phyloP scores from a whole-genome alignment of 2,329 filamentous ascomycete genomes.

The Trichoderma sp. region DNA sequence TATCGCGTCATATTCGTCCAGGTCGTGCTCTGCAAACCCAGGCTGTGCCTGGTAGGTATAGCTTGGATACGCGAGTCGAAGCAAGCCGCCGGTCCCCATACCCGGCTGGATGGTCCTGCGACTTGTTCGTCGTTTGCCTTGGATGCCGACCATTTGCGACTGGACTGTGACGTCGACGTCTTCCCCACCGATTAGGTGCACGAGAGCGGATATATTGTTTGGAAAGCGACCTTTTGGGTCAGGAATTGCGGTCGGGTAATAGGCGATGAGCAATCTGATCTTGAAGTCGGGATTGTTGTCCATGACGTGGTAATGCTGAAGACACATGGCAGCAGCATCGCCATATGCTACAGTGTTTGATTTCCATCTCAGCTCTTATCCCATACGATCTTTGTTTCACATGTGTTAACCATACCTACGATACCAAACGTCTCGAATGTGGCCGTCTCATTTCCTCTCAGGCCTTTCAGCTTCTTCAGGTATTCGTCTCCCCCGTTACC shows the following conservation, averaged over 20 bases:
- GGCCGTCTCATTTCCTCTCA: conserved; percentile 41
- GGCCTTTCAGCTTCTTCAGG: conserved; percentile 38
- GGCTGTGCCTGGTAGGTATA: conserved; percentile 53
- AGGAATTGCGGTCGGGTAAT: conserved; percentile 50
- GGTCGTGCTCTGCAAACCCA: conserved; percentile 71
- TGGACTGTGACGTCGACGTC: conserved; percentile 47
- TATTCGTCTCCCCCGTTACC: conserved; percentile 42
- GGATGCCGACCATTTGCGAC: conserved; percentile 49
- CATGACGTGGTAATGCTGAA: conserved; percentile 50
- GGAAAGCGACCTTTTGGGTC: conserved; percentile 48
- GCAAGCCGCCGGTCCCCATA: conserved; percentile 43
- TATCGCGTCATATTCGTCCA: conserved; percentile 67
- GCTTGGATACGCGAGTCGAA: conserved; percentile 44
- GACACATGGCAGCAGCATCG: conserved; percentile 47
- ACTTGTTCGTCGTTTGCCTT: conserved; percentile 46
- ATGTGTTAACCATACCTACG: conserved; percentile 39
- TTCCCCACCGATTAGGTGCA: conserved; percentile 45
- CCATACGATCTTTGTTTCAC: background rate
- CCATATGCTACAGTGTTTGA: conserved; percentile 43
- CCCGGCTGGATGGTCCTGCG: conserved; percentile 43
- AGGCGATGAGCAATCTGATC: conserved; percentile 48
- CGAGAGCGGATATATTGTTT: conserved; percentile 43
- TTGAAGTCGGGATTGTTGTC: conserved; percentile 50
- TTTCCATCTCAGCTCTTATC: background rate
- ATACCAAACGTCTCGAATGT: conserved; percentile 51